Conservation (phyloP, 2,329 filamentous ascomycete species). For the Diaporthe helianthi region DNA sequence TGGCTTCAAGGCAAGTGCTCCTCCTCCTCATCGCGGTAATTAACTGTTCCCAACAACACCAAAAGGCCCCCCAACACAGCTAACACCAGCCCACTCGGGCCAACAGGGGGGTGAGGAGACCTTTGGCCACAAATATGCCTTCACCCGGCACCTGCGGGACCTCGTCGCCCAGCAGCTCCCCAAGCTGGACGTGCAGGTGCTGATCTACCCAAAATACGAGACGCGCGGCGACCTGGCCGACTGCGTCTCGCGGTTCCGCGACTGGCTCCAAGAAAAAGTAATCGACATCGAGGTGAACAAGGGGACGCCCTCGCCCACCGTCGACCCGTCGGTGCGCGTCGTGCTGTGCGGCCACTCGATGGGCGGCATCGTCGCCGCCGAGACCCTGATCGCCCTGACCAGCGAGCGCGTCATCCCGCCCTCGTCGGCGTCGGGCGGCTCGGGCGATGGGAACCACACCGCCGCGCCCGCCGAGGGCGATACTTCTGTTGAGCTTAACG, state of each 20-base stretch:
- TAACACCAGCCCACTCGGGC: neutral
- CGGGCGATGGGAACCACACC: slow-evolving; percentile 47
- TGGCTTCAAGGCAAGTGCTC: slow-evolving; percentile 74
- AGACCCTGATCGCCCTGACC: slow-evolving; percentile 78
- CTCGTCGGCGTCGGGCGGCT: slow-evolving; percentile 42
- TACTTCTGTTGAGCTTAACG: slow-evolving; percentile 50
- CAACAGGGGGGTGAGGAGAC: slow-evolving; percentile 76
- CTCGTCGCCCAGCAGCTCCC: slow-evolving; percentile 71
- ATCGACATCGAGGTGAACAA: slow-evolving; percentile 92
- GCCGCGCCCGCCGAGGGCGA: slow-evolving; percentile 45
- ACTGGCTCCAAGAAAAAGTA: slow-evolving; percentile 88
- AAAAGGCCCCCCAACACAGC: slow-evolving; percentile 10
- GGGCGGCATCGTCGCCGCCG: slow-evolving; percentile 93
- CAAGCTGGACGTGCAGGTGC: slow-evolving; percentile 68
- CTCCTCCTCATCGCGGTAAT: too few species aligned
- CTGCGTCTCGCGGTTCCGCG: slow-evolving; percentile 75
- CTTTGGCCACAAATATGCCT: slow-evolving; percentile 70
- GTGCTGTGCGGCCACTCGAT: slow-evolving; percentile 88
- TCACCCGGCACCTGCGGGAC: slow-evolving; percentile 74
- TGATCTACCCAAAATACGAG: slow-evolving; percentile 83
- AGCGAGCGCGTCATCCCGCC: slow-evolving; percentile 62
- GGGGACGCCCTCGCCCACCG: slow-evolving; percentile 79
- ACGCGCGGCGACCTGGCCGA: slow-evolving; percentile 78
- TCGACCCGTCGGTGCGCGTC: slow-evolving; percentile 84
- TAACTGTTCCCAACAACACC: neutral